Percentiles rank a stretch among this genome's conserved stretches.
These are phyloP conservation scores for Cordyceps farinosa DNA, from an alignment of 2,329 filamentous ascomycete species.

Conservation along the genomic window DNA sequence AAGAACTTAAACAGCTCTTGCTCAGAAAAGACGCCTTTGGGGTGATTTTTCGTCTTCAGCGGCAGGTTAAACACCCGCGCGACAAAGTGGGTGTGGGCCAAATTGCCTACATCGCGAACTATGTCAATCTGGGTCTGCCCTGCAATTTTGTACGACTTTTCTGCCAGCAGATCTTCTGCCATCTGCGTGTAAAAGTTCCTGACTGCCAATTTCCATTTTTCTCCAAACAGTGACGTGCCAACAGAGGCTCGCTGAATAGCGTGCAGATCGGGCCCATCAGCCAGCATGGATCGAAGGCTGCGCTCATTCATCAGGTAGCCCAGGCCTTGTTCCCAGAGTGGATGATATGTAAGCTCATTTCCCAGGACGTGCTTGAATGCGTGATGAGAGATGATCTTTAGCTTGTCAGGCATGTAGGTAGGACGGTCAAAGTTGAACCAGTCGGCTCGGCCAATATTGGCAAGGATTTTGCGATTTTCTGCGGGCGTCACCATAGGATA, in stretches of 20 bases:
- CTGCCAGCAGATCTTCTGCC: constrained; percentile 56
- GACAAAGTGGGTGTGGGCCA: constrained; percentile 62
- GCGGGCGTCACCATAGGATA: constrained; percentile 68
- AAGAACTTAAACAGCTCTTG: constrained; percentile 60
- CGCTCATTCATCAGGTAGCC: constrained; percentile 57
- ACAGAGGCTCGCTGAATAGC: constrained; percentile 50
- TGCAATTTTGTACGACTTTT: constrained; percentile 61
- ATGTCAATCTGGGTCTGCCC: constrained; percentile 63
- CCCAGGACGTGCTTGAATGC: constrained; percentile 60
- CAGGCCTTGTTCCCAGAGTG: constrained; percentile 62
- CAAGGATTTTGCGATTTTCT: constrained; percentile 70
- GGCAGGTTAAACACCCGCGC: constrained; percentile 62
- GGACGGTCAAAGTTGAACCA: constrained; percentile 69
- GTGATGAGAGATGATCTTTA: constrained; percentile 58
- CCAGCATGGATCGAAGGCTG: constrained; percentile 54
- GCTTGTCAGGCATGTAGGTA: constrained; percentile 42
- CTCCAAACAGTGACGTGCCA: constrained; percentile 55
- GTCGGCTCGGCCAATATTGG: constrained; percentile 61
- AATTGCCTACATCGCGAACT: constrained; percentile 65
- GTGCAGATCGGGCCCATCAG: constrained; percentile 47
- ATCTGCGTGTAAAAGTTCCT: constrained; percentile 65
- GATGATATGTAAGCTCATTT: constrained; percentile 58
- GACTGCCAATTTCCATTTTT: constrained; percentile 59
- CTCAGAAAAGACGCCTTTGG: constrained; percentile 54
- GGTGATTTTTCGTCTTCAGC: constrained; percentile 59